Conservation (phyloP, 2,329 filamentous ascomycete genomes). For the Orbilia ellipsospora region DNA sequence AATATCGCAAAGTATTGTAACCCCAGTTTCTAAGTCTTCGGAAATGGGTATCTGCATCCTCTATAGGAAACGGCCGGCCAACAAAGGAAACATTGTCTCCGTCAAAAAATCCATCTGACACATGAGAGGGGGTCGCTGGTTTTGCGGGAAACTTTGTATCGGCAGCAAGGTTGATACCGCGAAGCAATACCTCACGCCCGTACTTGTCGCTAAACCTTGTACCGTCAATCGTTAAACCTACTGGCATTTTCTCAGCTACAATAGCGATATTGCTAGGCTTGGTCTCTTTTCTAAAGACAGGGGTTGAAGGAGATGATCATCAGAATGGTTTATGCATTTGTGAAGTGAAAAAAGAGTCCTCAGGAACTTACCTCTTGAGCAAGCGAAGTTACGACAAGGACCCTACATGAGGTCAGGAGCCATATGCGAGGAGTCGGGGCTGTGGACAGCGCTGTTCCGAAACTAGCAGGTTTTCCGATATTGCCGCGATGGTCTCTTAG, state of each 20-base stretch:
- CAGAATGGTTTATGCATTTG: too few species aligned
- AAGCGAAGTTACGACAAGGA: too few species aligned
- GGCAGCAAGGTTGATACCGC: conserved; percentile 92
- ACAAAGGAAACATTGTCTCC: conserved; percentile 92
- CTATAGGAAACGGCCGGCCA: conserved; percentile 81
- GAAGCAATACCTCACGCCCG: conserved; percentile 85
- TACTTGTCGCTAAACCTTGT: conserved; percentile 82
- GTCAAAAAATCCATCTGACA: conserved; percentile 84
- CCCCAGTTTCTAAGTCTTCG: conserved; percentile 85
- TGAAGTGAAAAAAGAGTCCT: too few species aligned
- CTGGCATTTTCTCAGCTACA: conserved; percentile 69
- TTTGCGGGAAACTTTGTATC: conserved; percentile 88
- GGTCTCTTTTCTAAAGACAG: too few species aligned
- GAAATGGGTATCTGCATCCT: conserved; percentile 88
- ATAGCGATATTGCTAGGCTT: background rate
- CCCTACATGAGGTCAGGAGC: too few species aligned
- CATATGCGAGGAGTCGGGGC: too few species aligned
- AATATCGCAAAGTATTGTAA: conserved; percentile 94
- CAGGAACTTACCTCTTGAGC: too few species aligned
- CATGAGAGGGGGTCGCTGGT: conserved; percentile 83
- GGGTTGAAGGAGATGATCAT: too few species aligned
- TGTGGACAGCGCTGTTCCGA: too few species aligned
- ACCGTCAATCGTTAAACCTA: conserved; percentile 84
- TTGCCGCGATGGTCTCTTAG: too few species aligned
- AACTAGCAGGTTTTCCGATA: too few species aligned